phyloP scores from a whole-genome alignment of 1,284 basidiomycete species.

The Cutaneotrichosporon spelunceum region DNA sequence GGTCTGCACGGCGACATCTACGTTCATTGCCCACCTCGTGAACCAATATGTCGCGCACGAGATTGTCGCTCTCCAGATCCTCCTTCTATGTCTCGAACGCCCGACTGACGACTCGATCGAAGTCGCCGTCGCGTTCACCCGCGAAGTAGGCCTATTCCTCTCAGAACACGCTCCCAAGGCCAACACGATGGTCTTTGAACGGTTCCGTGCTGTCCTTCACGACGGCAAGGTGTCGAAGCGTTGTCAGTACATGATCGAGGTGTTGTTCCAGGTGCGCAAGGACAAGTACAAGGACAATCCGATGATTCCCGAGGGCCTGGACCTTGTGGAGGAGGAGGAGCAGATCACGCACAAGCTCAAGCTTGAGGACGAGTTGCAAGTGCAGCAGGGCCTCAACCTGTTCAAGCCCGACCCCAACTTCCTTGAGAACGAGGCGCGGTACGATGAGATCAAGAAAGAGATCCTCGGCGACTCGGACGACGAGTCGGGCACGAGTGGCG shows the following conservation, averaged over 20 bases:
- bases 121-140: slow-evolving; percentile 95
- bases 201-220: slow-evolving; percentile 93
- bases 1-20: slow-evolving; percentile 88
- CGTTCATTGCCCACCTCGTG: slow-evolving; percentile 94
- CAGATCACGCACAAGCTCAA: slow-evolving; percentile 92
- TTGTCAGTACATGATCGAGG: slow-evolving; percentile 99
- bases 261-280: slow-evolving; percentile 94
- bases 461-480: slow-evolving; percentile 70
- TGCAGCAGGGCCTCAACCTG: slow-evolving; percentile 91
- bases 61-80: slow-evolving; percentile 89
- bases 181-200: slow-evolving; percentile 87
- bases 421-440: slow-evolving; percentile 88
- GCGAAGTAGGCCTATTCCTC: slow-evolving; percentile 94
- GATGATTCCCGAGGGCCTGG: slow-evolving; percentile 84
- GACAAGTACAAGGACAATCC: slow-evolving; percentile 99
- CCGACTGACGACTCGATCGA: slow-evolving; percentile 98
- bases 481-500: slow-evolving; percentile 66
- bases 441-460: slow-evolving; percentile 84
- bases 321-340: slow-evolving; percentile 95
- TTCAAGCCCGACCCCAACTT: slow-evolving; percentile 93
- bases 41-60: slow-evolving; percentile 95
- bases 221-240: slow-evolving; percentile 92
- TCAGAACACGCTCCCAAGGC: slow-evolving; percentile 91
- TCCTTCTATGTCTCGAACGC: slow-evolving; percentile 87
- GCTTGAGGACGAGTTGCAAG: slow-evolving; percentile 86